Percentiles rank a stretch among this genome's conserved stretches.
Conservation (phyloP, 768 basidiomycete genomes). For the Mycena kentingensis region DNA sequence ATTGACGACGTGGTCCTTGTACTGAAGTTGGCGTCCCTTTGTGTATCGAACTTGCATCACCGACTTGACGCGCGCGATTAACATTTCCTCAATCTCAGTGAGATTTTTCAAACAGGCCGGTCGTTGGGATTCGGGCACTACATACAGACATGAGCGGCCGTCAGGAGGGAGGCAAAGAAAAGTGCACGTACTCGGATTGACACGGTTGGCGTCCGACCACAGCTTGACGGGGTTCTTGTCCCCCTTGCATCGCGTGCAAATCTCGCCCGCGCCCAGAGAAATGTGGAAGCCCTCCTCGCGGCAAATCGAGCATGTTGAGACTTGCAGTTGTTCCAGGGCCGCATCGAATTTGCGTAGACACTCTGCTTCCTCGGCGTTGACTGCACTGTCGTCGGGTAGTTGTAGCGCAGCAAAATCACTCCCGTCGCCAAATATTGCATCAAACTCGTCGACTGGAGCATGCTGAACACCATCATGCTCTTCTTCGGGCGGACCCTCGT, state of each 20-base stretch:
- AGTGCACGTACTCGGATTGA: constrained; percentile 9
- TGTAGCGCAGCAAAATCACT: not conserved
- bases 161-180: not conserved
- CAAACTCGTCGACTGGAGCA: not conserved
- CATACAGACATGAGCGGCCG: not conserved
- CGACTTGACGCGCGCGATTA: constrained; percentile 13
- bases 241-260: not conserved
- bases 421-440: constrained; percentile 1
- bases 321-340: not conserved
- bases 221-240: not conserved
- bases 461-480: not conserved
- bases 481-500: not conserved
- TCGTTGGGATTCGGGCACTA: not conserved
- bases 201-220: constrained; percentile 9
- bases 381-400: not conserved
- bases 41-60: constrained; percentile 21
- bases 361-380: not conserved
- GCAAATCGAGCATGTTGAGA: not conserved
- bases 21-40: constrained; percentile 14
- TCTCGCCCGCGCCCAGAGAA: not conserved
- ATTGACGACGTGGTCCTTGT: constrained; percentile 17
- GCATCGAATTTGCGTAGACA: not conserved
- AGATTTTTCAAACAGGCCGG: constrained; percentile 7
- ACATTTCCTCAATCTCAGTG: constrained; percentile 15
- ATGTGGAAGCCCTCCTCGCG: constrained; percentile 11